Evolutionary conservation across 148 eudicot species (phyloP), one percentile per base, ranked within the genome.

Genomic region (Arbutus unedo): DNA sequence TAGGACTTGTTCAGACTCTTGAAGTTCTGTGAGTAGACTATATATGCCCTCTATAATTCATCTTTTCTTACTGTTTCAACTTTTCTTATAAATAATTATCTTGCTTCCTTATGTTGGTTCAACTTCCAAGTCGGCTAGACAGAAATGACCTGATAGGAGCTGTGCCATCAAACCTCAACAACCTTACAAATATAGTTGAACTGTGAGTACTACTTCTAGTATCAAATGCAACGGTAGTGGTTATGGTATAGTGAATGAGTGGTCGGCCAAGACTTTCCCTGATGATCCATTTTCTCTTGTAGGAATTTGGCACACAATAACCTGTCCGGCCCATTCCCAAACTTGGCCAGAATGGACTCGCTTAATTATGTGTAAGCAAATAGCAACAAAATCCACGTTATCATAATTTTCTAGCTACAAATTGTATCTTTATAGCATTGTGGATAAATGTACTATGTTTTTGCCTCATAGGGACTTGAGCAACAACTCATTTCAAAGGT

Each of bases 11-110:
- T 85, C 83, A 88, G 88, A 87, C 95, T 85, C 90, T 96, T 53
- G 98, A 94, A 87, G 97, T 89, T 88, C 92, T 93, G 99, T 96
- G 82, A 91, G 99, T 96, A 82, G 19, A 82, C 45, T 76, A 10
- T 31, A 31, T 31, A 31, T 66, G 10, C 6, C 56, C 6, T 76
- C 56, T 31, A 53, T 50, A 16, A 4, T n/a, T 44, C 49, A 21
- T 76, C 72, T 62, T 62, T 56, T 51, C 5, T 57, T 47, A 41
- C 62, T 53, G 25, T 38, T 44, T 38, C 16, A 47, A 72, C 48
- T 81, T 51, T 76, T 72, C 72, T 78, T 76, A 18, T 68, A 21
- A 21, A 59, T 74, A 16, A 25, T 6, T 54, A 13, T 68, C 76
- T 16, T 50, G 79, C 74, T 71, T 18, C 57, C 7, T 77, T n/a